phyloP scores from a whole-genome alignment of 805 yeast species.

The Zygotorulaspora danielsina region DNA sequence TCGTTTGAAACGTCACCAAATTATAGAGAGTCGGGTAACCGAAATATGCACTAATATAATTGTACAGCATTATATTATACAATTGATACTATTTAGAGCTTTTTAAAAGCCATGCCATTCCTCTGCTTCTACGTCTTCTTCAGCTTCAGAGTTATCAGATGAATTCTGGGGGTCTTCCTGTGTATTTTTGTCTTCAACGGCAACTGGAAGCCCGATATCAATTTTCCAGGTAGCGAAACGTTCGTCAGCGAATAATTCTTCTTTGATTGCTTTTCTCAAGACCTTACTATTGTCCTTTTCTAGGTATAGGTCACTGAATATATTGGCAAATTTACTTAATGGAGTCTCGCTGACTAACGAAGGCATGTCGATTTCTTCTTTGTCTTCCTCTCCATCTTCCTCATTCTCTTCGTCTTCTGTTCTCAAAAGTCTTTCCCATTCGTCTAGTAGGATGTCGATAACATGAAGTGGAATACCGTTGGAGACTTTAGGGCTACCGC shows the following conservation, averaged over 20 bases:
- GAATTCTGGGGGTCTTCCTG: conserved; percentile 33
- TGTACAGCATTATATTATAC: not conserved
- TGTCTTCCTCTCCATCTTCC: conserved; percentile 42
- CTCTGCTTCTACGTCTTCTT: conserved; percentile 32
- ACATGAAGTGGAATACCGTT: conserved; percentile 80
- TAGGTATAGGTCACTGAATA: conserved; percentile 51
- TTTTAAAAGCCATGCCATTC: conserved; percentile 43
- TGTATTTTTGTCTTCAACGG: conserved; percentile 22
- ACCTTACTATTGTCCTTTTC: conserved; percentile 54
- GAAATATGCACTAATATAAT: not conserved
- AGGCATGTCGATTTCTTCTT: conserved; percentile 20
- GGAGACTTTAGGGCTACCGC: conserved; percentile 58
- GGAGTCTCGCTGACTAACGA: conserved; percentile 48
- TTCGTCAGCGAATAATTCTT: conserved; percentile 61
- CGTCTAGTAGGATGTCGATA: conserved; percentile 79
- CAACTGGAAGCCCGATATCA: conserved; percentile 18
- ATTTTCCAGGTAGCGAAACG: conserved; percentile 66
- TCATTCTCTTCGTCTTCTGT: conserved; percentile 47
- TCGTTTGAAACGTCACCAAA: not conserved
- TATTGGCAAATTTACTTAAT: conserved; percentile 49
- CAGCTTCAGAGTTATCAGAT: conserved; percentile 31
- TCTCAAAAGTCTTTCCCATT: conserved; percentile 60
- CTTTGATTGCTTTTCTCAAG: conserved; percentile 57
- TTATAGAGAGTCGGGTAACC: not conserved
- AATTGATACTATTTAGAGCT: too few relatives aligned